Evolutionary conservation across 306 rosid species (phyloP).

Genomic region (Sesbania bispinosa): DNA sequence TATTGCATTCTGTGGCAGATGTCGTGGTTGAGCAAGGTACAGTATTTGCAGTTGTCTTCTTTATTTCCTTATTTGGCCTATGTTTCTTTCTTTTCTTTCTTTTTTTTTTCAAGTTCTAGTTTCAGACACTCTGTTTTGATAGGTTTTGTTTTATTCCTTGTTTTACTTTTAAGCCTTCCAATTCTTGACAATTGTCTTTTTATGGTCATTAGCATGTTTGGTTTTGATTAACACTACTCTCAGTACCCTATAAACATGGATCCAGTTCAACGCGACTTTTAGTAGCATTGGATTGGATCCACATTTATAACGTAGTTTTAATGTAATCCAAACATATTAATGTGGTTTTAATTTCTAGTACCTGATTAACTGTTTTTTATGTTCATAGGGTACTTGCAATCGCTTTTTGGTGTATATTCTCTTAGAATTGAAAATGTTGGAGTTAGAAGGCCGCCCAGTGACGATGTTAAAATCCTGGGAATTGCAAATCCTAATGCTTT

Average conservation of each 20-base stretch:
- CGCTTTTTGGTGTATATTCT: constrained; percentile 75
- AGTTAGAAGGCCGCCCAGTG: constrained; percentile 81
- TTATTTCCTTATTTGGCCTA: not conserved
- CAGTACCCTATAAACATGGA: too few relatives aligned
- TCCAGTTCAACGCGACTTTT: too few relatives aligned
- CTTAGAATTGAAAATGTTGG: constrained; percentile 84
- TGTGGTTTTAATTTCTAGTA: constrained; percentile 18
- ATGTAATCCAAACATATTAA: too few relatives aligned
- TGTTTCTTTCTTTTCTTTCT: not conserved
- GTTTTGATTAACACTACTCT: too few relatives aligned
- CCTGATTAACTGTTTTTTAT: not conserved
- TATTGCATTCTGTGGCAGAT: constrained; percentile 78
- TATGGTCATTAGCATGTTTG: too few relatives aligned
- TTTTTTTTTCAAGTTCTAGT: not conserved
- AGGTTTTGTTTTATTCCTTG: not conserved
- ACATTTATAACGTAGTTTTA: too few relatives aligned
- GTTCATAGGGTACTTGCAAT: constrained; percentile 77
- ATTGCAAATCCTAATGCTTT: constrained; percentile 80
- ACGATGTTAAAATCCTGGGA: constrained; percentile 89
- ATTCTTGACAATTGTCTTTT: not conserved
- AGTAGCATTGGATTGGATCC: too few relatives aligned
- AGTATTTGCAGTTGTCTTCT: constrained; percentile 6
- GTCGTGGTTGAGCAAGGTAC: constrained; percentile 91
- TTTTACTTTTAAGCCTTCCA: not conserved
- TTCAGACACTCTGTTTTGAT: not conserved